Base-by-base conservation (phyloP, 108 stramenopile genomes). In the Fistulifera solaris region DNA sequence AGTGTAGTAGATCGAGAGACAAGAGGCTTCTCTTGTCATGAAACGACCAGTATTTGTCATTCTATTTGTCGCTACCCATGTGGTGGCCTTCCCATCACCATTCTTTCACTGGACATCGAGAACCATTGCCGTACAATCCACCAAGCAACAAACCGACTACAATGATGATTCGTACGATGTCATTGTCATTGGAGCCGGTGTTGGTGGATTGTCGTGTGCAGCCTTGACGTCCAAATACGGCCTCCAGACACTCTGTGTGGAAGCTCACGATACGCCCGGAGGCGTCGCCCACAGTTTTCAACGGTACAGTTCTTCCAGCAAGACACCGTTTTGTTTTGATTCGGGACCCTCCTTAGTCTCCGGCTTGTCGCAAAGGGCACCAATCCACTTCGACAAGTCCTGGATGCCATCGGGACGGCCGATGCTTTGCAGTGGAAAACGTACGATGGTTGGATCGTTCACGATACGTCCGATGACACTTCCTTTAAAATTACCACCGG, bases 271-370 rank as follows among this genome's bases (percentile, higher is more conserved):
- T 57, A 77, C 70, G 1, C 41, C 89, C 0, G 91, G 91, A 0
- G 91, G 91, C 1, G 67, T 67, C n/a, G 89, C 94, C 0, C 91
- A 95, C 59, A 76, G 77, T 41, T 89, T 89, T 50, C 59, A 75
- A 19, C 67, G 80, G n/a, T 68, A 67, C 38, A 64, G 55, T 40
- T 62, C 68, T 5, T 65, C 69, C 17, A 63, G 62, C 45, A 70
- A 60, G 40, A 63, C 38, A 3, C 38, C 27, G 7, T 19, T 85
- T 57, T 22, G 51, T 10, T 85, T 85, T 40, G 83, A 85, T 40
- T 76, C 79, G 11, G 83, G 83, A 1, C 83, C 83, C 1, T 76
- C 74, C 25, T 54, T 85, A n/a, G 57, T 85, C 21, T 67, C 67
- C 12, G 83, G 83, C 12, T 61, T 78, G 53, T 70, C 68, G 15